Conservation (phyloP, 75 land plant species). For the Adiantum capillusveneris region DNA sequence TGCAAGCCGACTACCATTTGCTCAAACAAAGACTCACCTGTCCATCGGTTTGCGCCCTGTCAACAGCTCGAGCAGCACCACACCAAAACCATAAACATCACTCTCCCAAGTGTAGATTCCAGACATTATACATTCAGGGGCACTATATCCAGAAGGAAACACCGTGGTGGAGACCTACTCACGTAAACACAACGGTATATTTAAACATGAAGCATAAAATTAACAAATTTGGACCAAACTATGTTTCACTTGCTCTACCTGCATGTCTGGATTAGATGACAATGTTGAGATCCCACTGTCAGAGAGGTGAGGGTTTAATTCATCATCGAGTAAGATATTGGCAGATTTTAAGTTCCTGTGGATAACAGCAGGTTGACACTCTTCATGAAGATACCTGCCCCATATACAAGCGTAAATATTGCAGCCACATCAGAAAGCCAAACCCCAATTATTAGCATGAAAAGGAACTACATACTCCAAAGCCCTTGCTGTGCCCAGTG, state of each 20-base stretch:
- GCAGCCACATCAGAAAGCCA: no score
- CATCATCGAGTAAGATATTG: slow-evolving; percentile 77
- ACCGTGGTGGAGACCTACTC: slow-evolving; percentile 35
- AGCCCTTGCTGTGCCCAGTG: slow-evolving; percentile 71
- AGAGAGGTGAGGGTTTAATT: slow-evolving; percentile 49
- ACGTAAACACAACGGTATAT: not conserved
- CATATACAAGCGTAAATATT: not conserved
- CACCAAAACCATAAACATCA: slow-evolving; percentile 36
- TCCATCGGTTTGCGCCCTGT: slow-evolving; percentile 37
- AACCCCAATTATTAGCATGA: not conserved
- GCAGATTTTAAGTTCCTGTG: slow-evolving; percentile 66
- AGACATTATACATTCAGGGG: slow-evolving; percentile 20
- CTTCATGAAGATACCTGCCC: slow-evolving; percentile 74
- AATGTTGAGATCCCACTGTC: slow-evolving; percentile 67
- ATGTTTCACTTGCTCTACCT: not conserved
- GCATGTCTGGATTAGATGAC: slow-evolving; percentile 7
- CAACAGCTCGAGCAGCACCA: slow-evolving; percentile 35
- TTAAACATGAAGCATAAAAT: not conserved
- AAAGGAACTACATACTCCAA: not conserved
- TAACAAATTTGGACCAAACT: not conserved
- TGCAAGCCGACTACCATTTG: not conserved
- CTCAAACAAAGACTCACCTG: slow-evolving; percentile 12
- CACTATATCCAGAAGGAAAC: slow-evolving; percentile 12
- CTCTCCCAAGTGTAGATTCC: slow-evolving; percentile 18
- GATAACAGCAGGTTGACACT: slow-evolving; percentile 50